Base-by-base conservation (phyloP, 2,329 filamentous ascomycete species). In the Chrysoporthe puriensis region DNA sequence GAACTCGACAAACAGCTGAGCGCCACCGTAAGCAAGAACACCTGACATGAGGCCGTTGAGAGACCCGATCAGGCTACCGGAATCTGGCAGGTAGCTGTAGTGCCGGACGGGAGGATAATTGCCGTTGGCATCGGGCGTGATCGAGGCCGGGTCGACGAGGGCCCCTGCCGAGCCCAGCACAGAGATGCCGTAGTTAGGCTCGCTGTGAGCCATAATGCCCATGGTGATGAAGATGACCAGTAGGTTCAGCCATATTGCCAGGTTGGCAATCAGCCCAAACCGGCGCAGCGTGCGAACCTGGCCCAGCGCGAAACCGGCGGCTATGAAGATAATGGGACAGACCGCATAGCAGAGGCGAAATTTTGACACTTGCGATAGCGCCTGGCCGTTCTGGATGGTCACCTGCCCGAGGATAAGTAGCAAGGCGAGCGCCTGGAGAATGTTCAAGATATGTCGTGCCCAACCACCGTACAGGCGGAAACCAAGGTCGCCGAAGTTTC, bases 21-120 rank as follows among this genome's bases (percentile, higher is more conserved):
- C 83, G 3, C 86, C 86, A n/a, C 85, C 85, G 70, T 88, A 89
- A 0, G 85, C 82, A 63, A 84, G 86, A 5, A 88, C 85, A 11
- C 81, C 83, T 59, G 85, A 82, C 75, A 84, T 83, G 50, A 85
- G 75, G n/a, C 84, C 84, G 66, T 83, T 84, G 64, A 86, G 75
- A 13, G 81, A 80, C 21, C 78, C 82, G 14, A 76, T 73, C 57
- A 86, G 80, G 21, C 80, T 78, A 1, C 79, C 77, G 5, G 80
- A 76, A 18, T 82, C 79, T 2, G 82, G 79, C 4, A 77, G 74
- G 36, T 81, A 77, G 43, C 76, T 78, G 4, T 82, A 82, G 57
- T 80, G 79, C 26, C 79, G 76, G 40, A 78, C 73, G 0, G 76
- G 70, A 8, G 77, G 75, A 36, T 73, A 77, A n/a, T 68, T 68